Conservation (phyloP, 2,329 filamentous ascomycete genomes). For the Diaporthe batatas region DNA sequence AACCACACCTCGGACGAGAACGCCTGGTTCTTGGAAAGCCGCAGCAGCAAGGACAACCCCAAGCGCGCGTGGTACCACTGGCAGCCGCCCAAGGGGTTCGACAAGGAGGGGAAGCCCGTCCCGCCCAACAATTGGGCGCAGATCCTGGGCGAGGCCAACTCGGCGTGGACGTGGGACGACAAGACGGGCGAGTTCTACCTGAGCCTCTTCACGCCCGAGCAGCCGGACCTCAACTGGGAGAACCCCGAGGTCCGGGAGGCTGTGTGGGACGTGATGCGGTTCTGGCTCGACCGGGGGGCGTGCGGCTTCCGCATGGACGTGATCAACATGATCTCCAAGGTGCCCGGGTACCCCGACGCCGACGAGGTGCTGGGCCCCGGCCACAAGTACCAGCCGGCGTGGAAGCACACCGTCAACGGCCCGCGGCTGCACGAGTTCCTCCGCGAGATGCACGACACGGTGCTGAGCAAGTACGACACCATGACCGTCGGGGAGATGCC, state of each 20-base stretch:
- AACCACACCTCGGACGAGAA: slow-evolving; percentile 76
- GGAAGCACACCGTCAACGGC: slow-evolving; percentile 36
- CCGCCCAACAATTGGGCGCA: slow-evolving; percentile 72
- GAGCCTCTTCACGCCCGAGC: slow-evolving; percentile 76
- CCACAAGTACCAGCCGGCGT: slow-evolving; percentile 36
- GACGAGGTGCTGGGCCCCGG: slow-evolving; percentile 30
- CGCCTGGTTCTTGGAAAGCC: slow-evolving; percentile 69
- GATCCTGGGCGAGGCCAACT: slow-evolving; percentile 51
- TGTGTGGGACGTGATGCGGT: slow-evolving; percentile 77
- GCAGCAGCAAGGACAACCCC: slow-evolving; percentile 64
- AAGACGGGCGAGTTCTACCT: slow-evolving; percentile 69
- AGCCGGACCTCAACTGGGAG: slow-evolving; percentile 86
- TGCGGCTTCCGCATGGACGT: slow-evolving; percentile 72
- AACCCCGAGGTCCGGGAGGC: slow-evolving; percentile 73
- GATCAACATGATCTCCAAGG: slow-evolving; percentile 42
- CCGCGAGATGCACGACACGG: slow-evolving; percentile 34
- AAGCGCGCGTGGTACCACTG: slow-evolving; percentile 76
- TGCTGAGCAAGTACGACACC: slow-evolving; percentile 40
- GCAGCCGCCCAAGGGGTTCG: slow-evolving; percentile 67
- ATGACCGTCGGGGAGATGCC: slow-evolving; percentile 42
- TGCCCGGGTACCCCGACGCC: slow-evolving; percentile 35
- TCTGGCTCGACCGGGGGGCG: slow-evolving; percentile 79
- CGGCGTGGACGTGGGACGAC: slow-evolving; percentile 64
- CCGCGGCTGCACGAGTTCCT: slow-evolving; percentile 42
- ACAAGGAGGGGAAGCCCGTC: slow-evolving; percentile 67